Evolutionary conservation across 23 red algal genomes (phyloP).

Genomic region (Gracilaria caudata): DNA sequence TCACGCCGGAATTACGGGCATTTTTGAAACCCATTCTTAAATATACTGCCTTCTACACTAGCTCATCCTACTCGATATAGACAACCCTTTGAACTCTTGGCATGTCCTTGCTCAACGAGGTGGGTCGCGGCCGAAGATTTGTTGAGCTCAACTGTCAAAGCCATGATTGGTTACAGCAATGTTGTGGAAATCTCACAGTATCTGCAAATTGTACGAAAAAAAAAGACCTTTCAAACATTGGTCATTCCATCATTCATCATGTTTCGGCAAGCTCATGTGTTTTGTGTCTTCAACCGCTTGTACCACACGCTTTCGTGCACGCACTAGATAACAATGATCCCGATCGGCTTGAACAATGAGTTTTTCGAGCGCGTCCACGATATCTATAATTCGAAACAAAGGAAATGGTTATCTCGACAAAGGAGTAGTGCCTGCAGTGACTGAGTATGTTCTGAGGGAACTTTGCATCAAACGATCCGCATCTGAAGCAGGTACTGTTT

Average conservation of each 20-base stretch:
- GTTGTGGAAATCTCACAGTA: too few relatives aligned
- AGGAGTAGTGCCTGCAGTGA: constrained; percentile 20
- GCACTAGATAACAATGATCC: neutral
- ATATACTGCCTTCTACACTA: neutral
- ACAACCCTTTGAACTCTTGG: too few relatives aligned
- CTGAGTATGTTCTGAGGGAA: constrained; percentile 12
- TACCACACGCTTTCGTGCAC: too few relatives aligned
- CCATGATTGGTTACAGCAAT: too few relatives aligned
- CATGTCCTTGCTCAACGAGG: too few relatives aligned
- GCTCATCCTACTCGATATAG: neutral
- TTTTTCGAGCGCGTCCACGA: neutral
- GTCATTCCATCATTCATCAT: too few relatives aligned
- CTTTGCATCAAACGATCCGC: neutral
- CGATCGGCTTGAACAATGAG: neutral
- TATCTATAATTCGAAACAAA: constrained; percentile 3
- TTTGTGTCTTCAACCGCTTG: too few relatives aligned
- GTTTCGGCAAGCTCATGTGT: too few relatives aligned
- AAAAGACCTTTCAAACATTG: too few relatives aligned
- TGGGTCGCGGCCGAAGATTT: neutral
- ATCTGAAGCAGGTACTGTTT: too few relatives aligned
- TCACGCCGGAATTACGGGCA: neutral
- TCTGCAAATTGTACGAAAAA: too few relatives aligned
- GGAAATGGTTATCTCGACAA: constrained; percentile 10
- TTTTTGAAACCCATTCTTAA: neutral
- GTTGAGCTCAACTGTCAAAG: neutral